These are phyloP conservation scores for Naganishia sp. DNA, from an alignment of 1,284 basidiomycete genomes.

Conservation along the genomic window DNA sequence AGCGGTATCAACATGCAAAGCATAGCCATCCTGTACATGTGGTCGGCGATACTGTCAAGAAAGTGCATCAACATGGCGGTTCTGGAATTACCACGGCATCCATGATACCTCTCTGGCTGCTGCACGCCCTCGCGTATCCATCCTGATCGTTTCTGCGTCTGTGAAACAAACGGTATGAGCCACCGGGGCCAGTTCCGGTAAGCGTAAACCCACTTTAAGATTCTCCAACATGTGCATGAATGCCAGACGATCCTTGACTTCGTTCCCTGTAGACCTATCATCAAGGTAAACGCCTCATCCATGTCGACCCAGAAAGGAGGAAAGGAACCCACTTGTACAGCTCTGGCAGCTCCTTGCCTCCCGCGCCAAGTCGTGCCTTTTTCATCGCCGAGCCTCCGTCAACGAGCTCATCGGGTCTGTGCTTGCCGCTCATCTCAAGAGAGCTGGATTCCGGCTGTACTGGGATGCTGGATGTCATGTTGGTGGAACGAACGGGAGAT, in stretches of 20 bases:
- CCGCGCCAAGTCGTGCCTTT: constrained; percentile 46
- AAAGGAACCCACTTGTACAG: constrained; percentile 47
- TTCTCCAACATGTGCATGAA: constrained; percentile 86
- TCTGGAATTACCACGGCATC: background rate
- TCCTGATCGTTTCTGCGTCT: constrained; percentile 79
- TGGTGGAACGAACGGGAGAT: background rate
- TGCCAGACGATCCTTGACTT: constrained; percentile 68
- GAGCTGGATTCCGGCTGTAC: background rate
- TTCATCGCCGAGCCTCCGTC: constrained; percentile 1
- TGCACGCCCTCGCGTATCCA: constrained; percentile 83
- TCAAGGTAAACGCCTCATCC: background rate
- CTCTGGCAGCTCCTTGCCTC: constrained; percentile 46
- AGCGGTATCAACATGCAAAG: constrained; percentile 75
- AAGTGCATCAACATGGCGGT: constrained; percentile 27
- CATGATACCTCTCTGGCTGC: constrained; percentile 69
- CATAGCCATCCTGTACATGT: constrained; percentile 96
- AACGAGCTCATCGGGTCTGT: background rate
- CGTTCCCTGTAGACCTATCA: constrained; percentile 62
- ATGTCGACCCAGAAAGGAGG: background rate
- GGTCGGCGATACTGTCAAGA: constrained; percentile 80
- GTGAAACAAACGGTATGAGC: background rate
- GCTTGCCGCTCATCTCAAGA: constrained; percentile 11
- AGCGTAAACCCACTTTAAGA: constrained; percentile 65
- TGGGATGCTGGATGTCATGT: constrained; percentile 24
- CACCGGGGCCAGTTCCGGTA: background rate